phyloP scores from a whole-genome alignment of 2,329 filamentous ascomycete genomes.

The Aspergillus awamori region DNA sequence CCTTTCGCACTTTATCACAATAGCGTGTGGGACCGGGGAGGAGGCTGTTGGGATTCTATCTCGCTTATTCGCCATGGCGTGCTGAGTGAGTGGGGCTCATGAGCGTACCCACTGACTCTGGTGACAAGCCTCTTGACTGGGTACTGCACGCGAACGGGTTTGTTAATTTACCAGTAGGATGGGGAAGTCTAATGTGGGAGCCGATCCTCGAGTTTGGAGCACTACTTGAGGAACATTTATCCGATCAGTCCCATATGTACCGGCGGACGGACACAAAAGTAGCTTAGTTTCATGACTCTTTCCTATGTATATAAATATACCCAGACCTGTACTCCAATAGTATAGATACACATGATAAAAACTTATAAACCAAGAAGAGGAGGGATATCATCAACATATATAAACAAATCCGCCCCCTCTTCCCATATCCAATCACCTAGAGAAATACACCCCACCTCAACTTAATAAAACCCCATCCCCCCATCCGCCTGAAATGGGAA shows the following conservation, averaged over 20 bases:
- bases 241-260: too few species aligned
- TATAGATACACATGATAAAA: background rate
- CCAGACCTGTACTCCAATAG: background rate
- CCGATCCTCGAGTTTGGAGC: too few species aligned
- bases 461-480: constrained; percentile 27
- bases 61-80: background rate
- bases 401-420: background rate
- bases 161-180: too few species aligned
- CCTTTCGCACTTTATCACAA: background rate
- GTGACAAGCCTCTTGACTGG: too few species aligned
- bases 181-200: too few species aligned
- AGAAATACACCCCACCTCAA: background rate
- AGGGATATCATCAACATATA: constrained; percentile 3
- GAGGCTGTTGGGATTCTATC: background rate
- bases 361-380: background rate
- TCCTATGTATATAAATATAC: background rate
- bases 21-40: background rate
- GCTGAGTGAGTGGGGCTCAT: background rate
- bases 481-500: constrained; percentile 30
- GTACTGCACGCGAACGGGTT: too few species aligned
- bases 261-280: too few species aligned
- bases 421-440: background rate
- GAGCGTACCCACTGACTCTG: too few species aligned
- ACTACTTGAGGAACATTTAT: too few species aligned
- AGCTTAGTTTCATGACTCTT: too few species aligned